phyloP scores from a whole-genome alignment of 1,284 basidiomycete genomes.

The Neolentinus lepideus region DNA sequence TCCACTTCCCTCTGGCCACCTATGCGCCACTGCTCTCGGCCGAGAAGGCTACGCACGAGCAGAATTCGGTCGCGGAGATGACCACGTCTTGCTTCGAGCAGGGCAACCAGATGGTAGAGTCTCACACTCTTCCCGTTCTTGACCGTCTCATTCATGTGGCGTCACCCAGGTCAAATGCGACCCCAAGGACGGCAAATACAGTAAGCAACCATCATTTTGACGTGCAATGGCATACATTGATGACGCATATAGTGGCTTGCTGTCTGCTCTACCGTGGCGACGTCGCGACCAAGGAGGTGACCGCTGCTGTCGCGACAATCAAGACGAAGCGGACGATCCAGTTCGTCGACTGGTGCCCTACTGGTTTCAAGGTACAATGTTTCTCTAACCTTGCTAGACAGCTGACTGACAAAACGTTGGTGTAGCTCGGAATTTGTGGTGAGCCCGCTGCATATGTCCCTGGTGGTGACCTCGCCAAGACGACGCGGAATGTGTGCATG shows the following conservation, averaged over 20 bases:
- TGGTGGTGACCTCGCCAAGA: conserved; percentile 93
- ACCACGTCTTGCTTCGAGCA: conserved; percentile 97
- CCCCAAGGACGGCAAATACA: conserved; percentile 95
- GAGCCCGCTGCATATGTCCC: conserved; percentile 90
- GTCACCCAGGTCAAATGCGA: conserved; percentile 75
- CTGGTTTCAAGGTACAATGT: conserved; percentile 80
- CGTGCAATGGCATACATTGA: conserved; percentile 5
- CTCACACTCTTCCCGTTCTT: neutral
- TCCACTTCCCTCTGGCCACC: conserved; percentile 97
- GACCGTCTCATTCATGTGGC: neutral
- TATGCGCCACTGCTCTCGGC: conserved; percentile 92
- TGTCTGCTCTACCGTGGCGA: conserved; percentile 91
- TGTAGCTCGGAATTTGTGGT: conserved; percentile 89
- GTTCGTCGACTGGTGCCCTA: conserved; percentile 98
- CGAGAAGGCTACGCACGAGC: conserved; percentile 88
- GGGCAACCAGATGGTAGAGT: conserved; percentile 89
- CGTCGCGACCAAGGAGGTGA: conserved; percentile 96
- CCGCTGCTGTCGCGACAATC: conserved; percentile 89
- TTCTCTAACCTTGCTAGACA: conserved; percentile 35
- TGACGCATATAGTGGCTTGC: conserved; percentile 64
- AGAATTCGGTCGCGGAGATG: conserved; percentile 98
- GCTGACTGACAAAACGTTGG: conserved; percentile 7
- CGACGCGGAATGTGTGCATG: conserved; percentile 95
- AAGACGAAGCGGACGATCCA: conserved; percentile 98
- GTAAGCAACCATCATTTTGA: conserved; percentile 33